These are phyloP conservation scores for Ustilago sp. DNA, from an alignment of 1,284 basidiomycete genomes.

Conservation along the genomic window DNA sequence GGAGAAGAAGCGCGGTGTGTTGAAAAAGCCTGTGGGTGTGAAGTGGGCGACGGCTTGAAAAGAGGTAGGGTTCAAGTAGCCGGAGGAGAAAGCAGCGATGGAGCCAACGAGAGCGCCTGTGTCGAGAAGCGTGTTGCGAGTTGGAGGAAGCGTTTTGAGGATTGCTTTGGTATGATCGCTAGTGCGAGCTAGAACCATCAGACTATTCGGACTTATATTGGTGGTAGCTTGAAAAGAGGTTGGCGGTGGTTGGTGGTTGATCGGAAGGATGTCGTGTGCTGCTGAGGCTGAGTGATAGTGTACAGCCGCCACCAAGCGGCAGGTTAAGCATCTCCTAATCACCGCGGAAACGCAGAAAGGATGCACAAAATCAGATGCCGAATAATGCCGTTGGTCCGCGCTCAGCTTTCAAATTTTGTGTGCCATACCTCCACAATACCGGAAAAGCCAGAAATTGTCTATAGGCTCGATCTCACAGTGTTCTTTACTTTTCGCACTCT, in stretches of 20 bases:
- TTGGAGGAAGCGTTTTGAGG: slow-evolving; percentile 27
- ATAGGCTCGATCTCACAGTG: slow-evolving; percentile 8
- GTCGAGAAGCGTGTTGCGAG: slow-evolving; percentile 28
- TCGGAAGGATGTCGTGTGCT: slow-evolving; percentile 26
- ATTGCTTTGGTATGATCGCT: slow-evolving; percentile 19
- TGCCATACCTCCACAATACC: slow-evolving; percentile 17
- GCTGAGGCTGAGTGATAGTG: not conserved
- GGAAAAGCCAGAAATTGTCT: not conserved
- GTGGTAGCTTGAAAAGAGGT: not conserved
- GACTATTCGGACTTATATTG: not conserved
- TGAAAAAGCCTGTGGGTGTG: not conserved
- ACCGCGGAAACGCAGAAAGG: slow-evolving; percentile 1
- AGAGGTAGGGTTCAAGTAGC: slow-evolving; percentile 10
- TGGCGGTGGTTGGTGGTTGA: not conserved
- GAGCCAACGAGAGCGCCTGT: slow-evolving; percentile 33
- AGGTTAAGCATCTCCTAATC: slow-evolving; percentile 16
- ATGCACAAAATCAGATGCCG: slow-evolving; percentile 8
- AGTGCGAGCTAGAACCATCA: slow-evolving; percentile 43
- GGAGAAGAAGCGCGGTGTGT: slow-evolving; percentile 26
- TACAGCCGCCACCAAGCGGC: slow-evolving; percentile 1
- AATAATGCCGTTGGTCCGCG: slow-evolving; percentile 14
- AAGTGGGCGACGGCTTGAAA: slow-evolving; percentile 3
- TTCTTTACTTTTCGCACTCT: not conserved
- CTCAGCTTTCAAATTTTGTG: not conserved
- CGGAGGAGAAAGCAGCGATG: slow-evolving; percentile 28